phyloP scores from a whole-genome alignment of 1,284 basidiomycete genomes.

The Crucibulum parvulum region DNA sequence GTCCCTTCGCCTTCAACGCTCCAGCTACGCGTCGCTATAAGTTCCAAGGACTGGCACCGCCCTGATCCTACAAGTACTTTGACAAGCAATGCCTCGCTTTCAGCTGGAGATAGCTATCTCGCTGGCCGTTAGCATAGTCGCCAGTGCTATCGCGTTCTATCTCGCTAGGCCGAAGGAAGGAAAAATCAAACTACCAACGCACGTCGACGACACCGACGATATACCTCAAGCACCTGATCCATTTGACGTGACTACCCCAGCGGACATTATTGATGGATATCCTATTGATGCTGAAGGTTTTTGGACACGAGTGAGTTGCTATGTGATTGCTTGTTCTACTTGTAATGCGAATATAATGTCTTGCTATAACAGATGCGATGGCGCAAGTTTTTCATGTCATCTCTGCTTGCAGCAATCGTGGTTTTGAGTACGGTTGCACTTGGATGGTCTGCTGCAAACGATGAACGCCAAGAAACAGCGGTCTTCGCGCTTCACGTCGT shows the following conservation, averaged over 20 bases:
- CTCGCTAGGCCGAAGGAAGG: constrained; percentile 50
- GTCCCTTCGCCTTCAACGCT: too few species aligned
- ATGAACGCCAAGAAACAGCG: constrained; percentile 40
- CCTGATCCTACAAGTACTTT: not conserved
- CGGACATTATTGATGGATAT: constrained; percentile 77
- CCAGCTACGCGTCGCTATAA: not conserved
- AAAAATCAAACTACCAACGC: constrained; percentile 62
- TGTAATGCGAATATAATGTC: not conserved
- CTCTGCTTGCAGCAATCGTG: constrained; percentile 52
- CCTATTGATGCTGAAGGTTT: constrained; percentile 77
- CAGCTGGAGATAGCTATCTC: constrained; percentile 61
- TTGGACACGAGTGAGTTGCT: constrained; percentile 67
- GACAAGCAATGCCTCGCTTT: constrained; percentile 60
- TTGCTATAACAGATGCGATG: constrained; percentile 51
- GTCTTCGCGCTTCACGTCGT: constrained; percentile 56
- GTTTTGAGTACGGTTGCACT: constrained; percentile 59
- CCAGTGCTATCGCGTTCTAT: constrained; percentile 52
- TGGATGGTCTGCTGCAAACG: constrained; percentile 55
- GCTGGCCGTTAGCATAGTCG: constrained; percentile 49
- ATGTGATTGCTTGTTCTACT: not conserved
- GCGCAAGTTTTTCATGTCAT: constrained; percentile 58
- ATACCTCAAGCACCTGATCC: constrained; percentile 56
- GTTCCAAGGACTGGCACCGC: not conserved
- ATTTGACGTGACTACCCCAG: constrained; percentile 78
- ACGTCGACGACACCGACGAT: constrained; percentile 43